Evolutionary conservation across 2,329 filamentous ascomycete genomes (phyloP).

Genomic region (Dothiorella sarmentorum): DNA sequence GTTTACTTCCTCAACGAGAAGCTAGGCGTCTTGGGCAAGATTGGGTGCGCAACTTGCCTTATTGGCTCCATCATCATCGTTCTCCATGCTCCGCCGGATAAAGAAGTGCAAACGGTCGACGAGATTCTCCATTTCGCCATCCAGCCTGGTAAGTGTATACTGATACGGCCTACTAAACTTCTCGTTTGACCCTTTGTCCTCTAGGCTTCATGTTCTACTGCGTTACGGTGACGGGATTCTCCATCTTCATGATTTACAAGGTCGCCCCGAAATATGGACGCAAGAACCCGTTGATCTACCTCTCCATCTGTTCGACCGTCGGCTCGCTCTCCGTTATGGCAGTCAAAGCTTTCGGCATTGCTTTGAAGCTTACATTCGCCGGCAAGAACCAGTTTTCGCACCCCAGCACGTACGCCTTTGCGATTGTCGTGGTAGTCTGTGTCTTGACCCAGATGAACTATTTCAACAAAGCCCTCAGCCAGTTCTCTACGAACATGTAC

Average conservation of each 20-base stretch:
- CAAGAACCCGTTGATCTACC: conserved; percentile 92
- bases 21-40: conserved; percentile 83
- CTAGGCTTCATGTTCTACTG: conserved; percentile 91
- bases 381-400: conserved; percentile 95
- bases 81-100: conserved; percentile 90
- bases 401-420: conserved; percentile 95
- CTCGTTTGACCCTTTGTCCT: not conserved
- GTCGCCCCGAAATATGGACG: conserved; percentile 86
- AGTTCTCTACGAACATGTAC: conserved; percentile 96
- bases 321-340: conserved; percentile 99
- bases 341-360: conserved; percentile 97
- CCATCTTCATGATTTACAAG: conserved; percentile 92
- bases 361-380: conserved; percentile 86
- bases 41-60: conserved; percentile 93
- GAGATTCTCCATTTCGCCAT: conserved; percentile 88
- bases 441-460: conserved; percentile 99
- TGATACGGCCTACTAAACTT: not conserved
- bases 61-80: conserved; percentile 97
- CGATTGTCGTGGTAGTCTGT: conserved; percentile 88
- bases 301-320: conserved; percentile 96
- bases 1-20: conserved; percentile 92
- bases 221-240: conserved; percentile 73
- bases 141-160: conserved; percentile 65
- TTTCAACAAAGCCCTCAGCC: conserved; percentile 96
- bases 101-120: conserved; percentile 86